These are phyloP conservation scores for Brassica nigra DNA, from an alignment of 345 rosid genomes.

Conservation along the genomic window DNA sequence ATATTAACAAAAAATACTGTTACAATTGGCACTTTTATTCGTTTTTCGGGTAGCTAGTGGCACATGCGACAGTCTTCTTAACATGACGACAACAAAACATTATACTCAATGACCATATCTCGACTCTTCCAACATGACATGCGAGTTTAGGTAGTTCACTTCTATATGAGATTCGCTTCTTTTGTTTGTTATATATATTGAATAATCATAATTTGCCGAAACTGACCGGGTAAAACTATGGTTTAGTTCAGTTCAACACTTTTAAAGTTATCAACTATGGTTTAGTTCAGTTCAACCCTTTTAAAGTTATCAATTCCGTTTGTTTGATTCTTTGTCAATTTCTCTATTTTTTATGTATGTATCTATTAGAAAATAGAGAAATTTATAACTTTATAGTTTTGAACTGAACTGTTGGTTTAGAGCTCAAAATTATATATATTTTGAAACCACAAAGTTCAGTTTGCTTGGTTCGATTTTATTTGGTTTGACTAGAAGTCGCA, in stretches of 20 bases:
- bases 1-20: neutral
- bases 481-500: neutral
- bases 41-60: slow-evolving; percentile 1
- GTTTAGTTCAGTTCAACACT: neutral
- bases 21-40: neutral
- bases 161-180: neutral
- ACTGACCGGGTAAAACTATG: neutral
- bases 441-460: neutral
- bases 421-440: neutral
- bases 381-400: neutral
- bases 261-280: neutral
- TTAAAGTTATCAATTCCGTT: neutral
- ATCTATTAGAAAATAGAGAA: neutral
- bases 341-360: no score
- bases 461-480: neutral
- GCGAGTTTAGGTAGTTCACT: neutral
- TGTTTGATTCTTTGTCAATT: neutral
- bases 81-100: neutral
- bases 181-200: neutral
- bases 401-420: neutral
- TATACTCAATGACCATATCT: slow-evolving; percentile 2
- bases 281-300: neutral
- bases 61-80: neutral
- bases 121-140: neutral
- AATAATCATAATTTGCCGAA: neutral